These are phyloP conservation scores for Citrus maxima DNA, from an alignment of 345 rosid species.

Conservation along the genomic window DNA sequence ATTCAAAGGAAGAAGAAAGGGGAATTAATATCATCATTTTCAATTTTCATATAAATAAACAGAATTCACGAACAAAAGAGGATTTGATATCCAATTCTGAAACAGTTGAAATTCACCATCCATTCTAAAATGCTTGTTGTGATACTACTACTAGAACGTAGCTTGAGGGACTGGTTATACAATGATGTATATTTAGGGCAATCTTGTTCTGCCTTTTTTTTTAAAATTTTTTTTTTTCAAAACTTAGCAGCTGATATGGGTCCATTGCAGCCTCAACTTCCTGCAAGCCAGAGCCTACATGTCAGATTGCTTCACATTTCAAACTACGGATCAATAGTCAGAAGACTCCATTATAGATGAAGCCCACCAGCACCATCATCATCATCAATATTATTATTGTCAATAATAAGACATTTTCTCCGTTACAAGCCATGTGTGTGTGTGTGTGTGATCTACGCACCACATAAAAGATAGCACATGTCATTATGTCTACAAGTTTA, in stretches of 20 bases:
- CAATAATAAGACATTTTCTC: background rate
- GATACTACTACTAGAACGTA: too few species aligned
- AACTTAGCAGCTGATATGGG: conserved; percentile 15
- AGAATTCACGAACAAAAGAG: too few species aligned
- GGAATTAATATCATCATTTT: too few species aligned
- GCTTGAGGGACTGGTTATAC: too few species aligned
- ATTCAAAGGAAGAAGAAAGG: too few species aligned
- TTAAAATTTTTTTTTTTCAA: background rate
- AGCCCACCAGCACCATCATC: background rate
- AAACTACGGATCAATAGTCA: background rate
- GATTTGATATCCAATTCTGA: too few species aligned
- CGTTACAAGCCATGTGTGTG: too few species aligned
- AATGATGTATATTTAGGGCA: background rate
- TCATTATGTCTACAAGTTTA: background rate
- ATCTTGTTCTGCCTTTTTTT: background rate
- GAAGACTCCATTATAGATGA: background rate
- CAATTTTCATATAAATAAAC: too few species aligned
- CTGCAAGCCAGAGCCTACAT: conserved; percentile 6
- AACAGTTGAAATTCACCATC: too few species aligned
- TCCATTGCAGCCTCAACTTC: conserved; percentile 24
- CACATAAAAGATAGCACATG: background rate
- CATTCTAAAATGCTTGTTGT: too few species aligned
- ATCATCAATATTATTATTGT: background rate
- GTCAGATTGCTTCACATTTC: conserved; percentile 29
- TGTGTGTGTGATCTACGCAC: background rate